These are phyloP conservation scores for Punica granatum DNA, from an alignment of 345 rosid species.

Conservation along the genomic window DNA sequence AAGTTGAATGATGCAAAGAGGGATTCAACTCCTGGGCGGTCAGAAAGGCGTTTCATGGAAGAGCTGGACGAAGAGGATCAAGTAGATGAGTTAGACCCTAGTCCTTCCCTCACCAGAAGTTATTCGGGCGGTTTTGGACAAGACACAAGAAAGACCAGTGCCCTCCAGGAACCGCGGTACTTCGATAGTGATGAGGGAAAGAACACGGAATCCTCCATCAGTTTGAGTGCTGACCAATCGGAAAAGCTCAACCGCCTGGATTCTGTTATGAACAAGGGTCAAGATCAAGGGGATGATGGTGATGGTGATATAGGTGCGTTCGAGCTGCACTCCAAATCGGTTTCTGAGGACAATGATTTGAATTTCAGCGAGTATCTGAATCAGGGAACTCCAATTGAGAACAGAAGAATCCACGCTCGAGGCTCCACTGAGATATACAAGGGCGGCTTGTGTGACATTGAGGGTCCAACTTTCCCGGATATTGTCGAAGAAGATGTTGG, in stretches of 20 bases:
- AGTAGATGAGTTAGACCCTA: conserved; percentile 6
- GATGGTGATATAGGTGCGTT: not conserved
- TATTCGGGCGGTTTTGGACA: not conserved
- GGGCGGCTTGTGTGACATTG: conserved; percentile 29
- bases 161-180: not conserved
- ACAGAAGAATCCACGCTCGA: not conserved
- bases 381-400: conserved; percentile 4
- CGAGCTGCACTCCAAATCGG: not conserved
- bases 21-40: conserved; percentile 24
- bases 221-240: not conserved
- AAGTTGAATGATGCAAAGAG: conserved; percentile 19
- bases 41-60: conserved; percentile 21
- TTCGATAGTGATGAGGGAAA: not conserved
- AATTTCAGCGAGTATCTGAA: conserved; percentile 7
- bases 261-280: not conserved
- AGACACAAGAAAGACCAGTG: not conserved
- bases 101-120: not conserved
- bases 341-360: not conserved
- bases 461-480: conserved; percentile 21
- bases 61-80: conserved; percentile 27
- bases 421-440: conserved; percentile 25
- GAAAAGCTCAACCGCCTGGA: not conserved
- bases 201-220: not conserved
- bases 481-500: conserved; percentile 39
- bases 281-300: not conserved